Conservation (phyloP, 2,329 filamentous ascomycete species). For the Pyrenophora graminea region DNA sequence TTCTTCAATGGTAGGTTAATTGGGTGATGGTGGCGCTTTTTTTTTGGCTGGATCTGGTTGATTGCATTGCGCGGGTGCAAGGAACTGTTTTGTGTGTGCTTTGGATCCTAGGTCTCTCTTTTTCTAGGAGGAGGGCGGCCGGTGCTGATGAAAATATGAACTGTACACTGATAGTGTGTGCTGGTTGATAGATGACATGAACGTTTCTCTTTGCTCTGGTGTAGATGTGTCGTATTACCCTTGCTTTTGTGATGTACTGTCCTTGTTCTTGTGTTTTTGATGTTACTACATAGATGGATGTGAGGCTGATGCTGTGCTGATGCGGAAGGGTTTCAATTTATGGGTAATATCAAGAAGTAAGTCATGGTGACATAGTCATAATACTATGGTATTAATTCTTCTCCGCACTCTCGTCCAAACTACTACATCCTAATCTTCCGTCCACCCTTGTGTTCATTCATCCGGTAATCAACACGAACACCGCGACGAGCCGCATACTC, state of each 20-base stretch:
- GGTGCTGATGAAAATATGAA: slow-evolving; percentile 7
- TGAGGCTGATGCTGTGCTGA: too few species aligned
- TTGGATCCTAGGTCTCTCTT: not conserved
- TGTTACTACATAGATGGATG: too few species aligned
- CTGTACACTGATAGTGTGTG: slow-evolving; percentile 6
- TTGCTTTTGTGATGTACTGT: not conserved
- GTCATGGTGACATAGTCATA: too few species aligned
- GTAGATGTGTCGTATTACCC: too few species aligned
- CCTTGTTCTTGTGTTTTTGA: too few species aligned
- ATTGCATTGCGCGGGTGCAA: slow-evolving; percentile 17
- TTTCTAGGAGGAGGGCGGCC: not conserved
- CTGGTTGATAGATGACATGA: slow-evolving; percentile 2
- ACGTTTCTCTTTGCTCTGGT: not conserved
- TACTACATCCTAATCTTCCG: slow-evolving; percentile 10
- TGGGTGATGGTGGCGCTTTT: not conserved
- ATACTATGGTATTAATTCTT: too few species aligned
- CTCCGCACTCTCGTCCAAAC: too few species aligned
- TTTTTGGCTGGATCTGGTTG: not conserved
- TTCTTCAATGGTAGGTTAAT: not conserved
- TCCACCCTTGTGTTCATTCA: slow-evolving; percentile 24
- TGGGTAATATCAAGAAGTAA: too few species aligned
- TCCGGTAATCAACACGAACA: slow-evolving; percentile 24
- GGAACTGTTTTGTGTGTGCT: not conserved
- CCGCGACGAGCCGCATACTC: slow-evolving; percentile 47
- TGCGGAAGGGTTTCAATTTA: too few species aligned